A percentile compares a stretch with the other conserved stretches of the same genome.
phyloP scores from a whole-genome alignment of 148 eudicot species.

The Rhododendron griersonianum region DNA sequence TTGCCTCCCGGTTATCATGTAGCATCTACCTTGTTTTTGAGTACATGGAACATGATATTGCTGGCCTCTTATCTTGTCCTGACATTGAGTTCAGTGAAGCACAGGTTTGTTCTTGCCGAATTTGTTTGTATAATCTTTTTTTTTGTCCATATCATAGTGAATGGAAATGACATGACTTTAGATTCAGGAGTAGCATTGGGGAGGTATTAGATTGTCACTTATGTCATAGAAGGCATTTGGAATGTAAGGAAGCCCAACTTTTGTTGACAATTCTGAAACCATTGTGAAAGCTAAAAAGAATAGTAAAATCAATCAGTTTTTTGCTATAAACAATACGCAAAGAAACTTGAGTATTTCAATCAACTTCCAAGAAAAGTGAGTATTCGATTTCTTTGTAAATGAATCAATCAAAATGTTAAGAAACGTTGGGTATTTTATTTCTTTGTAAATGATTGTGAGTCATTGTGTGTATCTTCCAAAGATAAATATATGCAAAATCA shows the following conservation, averaged over 20 bases:
- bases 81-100: constrained; percentile 66
- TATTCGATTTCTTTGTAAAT: background rate
- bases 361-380: background rate
- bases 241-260: background rate
- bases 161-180: background rate
- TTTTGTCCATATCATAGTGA: background rate
- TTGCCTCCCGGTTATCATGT: constrained; percentile 69
- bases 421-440: too few relatives aligned
- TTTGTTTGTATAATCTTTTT: background rate
- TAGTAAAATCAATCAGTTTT: background rate
- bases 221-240: background rate
- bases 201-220: background rate
- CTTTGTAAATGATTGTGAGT: background rate
- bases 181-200: background rate
- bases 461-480: background rate
- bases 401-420: background rate
- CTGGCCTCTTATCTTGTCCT: constrained; percentile 73
- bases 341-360: background rate
- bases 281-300: background rate
- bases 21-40: constrained; percentile 88
- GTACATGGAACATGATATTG: constrained; percentile 90
- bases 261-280: background rate
- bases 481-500: background rate
- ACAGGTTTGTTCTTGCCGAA: constrained; percentile 47
- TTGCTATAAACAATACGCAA: background rate